These are phyloP conservation scores for Rhodotorula graminis DNA, from an alignment of 768 basidiomycete species.

Conservation along the genomic window DNA sequence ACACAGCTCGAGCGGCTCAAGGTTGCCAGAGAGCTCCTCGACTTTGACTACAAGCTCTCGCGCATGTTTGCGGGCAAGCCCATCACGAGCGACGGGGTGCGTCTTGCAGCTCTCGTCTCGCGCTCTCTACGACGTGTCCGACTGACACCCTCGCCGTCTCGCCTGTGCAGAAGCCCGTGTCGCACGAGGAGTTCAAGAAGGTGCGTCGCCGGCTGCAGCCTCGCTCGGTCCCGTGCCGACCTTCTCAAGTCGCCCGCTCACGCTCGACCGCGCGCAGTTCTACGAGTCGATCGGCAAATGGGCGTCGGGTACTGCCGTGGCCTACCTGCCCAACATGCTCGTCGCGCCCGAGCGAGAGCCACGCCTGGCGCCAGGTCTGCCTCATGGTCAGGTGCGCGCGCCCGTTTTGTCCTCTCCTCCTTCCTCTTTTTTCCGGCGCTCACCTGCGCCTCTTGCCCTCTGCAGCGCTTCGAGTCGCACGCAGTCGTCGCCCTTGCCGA, in stretches of 20 bases:
- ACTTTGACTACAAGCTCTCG: slow-evolving; percentile 63
- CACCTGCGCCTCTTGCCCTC: neutral
- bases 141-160: neutral
- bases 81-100: slow-evolving; percentile 49
- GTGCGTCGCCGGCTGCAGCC: slow-evolving; percentile 37
- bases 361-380: slow-evolving; percentile 49
- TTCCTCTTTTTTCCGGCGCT: too few relatives aligned
- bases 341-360: slow-evolving; percentile 49
- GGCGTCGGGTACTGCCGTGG: slow-evolving; percentile 37
- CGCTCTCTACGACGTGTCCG: neutral
- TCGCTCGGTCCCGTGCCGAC: neutral
- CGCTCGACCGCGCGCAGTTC: slow-evolving; percentile 4
- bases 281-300: slow-evolving; percentile 6
- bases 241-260: slow-evolving; percentile 1
- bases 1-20: slow-evolving; percentile 54
- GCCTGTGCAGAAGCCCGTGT: slow-evolving; percentile 48
- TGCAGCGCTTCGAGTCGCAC: slow-evolving; percentile 55
- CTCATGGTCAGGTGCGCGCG: slow-evolving; percentile 49
- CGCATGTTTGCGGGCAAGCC: slow-evolving; percentile 62
- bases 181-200: slow-evolving; percentile 55
- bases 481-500: slow-evolving; percentile 56
- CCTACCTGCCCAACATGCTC: slow-evolving; percentile 55
- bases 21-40: slow-evolving; percentile 62
- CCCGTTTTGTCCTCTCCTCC: neutral
- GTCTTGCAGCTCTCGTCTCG: neutral